phyloP scores from a whole-genome alignment of 2,329 filamentous ascomycete genomes.

The Apiospora saccharicola region DNA sequence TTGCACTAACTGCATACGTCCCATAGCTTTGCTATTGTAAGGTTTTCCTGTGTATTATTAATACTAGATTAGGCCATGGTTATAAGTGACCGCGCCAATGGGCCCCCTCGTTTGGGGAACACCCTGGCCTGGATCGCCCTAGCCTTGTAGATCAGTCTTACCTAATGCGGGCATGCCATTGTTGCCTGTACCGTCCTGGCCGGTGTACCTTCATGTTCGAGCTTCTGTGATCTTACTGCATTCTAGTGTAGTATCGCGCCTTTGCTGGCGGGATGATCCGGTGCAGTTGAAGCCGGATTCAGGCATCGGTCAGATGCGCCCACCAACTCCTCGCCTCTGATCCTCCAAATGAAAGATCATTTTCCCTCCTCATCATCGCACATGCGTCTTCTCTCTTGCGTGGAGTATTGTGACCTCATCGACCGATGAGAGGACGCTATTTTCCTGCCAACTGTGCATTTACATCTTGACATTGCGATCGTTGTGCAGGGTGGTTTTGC shows the following conservation, averaged over 20 bases:
- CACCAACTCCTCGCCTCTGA: neutral
- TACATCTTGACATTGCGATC: neutral
- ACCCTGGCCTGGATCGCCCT: conserved; percentile 22
- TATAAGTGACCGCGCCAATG: conserved; percentile 17
- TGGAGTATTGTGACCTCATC: neutral
- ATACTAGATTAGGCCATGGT: neutral
- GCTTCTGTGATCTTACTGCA: conserved; percentile 8
- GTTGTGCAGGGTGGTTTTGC: neutral
- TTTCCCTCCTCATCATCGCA: neutral
- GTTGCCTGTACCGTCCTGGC: neutral
- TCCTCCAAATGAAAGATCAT: neutral
- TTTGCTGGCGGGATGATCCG: conserved; percentile 12
- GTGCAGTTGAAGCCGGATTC: neutral
- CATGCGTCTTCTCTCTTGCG: neutral
- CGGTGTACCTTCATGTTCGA: neutral
- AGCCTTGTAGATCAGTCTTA: conserved; percentile 24
- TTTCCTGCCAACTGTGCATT: neutral
- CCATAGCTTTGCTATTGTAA: neutral
- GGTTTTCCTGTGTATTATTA: neutral
- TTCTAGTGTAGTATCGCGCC: neutral
- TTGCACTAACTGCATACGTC: neutral
- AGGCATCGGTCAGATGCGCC: neutral
- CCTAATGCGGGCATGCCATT: neutral
- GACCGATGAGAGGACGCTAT: neutral
- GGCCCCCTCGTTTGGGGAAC: conserved; percentile 12